Conservation (phyloP, 148 eudicot species). For the Hydrangea macrophylla region DNA sequence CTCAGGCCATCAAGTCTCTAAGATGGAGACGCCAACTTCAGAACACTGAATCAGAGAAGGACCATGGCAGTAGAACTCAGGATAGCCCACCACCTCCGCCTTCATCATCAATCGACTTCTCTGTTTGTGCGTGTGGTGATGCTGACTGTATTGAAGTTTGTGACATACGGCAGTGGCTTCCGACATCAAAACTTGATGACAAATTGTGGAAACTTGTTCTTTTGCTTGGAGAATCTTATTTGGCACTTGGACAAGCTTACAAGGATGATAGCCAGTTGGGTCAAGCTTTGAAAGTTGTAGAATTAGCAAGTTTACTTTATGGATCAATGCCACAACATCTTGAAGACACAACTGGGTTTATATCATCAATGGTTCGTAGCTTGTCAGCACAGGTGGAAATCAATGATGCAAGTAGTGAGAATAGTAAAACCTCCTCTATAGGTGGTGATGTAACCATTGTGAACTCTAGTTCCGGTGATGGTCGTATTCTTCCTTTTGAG, state of each 20-base stretch:
- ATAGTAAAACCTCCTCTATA: constrained; percentile 12
- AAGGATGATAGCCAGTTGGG: constrained; percentile 64
- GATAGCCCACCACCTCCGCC: constrained; percentile 18
- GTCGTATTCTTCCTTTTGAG: constrained; percentile 30
- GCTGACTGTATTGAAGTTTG: constrained; percentile 90
- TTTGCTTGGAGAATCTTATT: constrained; percentile 93
- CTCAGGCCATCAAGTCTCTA: constrained; percentile 93
- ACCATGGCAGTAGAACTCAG: constrained; percentile 22
- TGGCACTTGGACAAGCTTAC: constrained; percentile 87
- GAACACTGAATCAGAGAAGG: constrained; percentile 32
- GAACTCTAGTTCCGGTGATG: constrained; percentile 18
- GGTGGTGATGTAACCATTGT: constrained; percentile 28
- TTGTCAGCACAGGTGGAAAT: constrained; percentile 25
- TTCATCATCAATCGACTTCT: constrained; percentile 34
- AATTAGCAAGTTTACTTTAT: constrained; percentile 83
- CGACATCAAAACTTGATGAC: constrained; percentile 74
- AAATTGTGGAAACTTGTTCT: constrained; percentile 94
- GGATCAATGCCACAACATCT: constrained; percentile 96
- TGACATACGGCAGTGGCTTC: constrained; percentile 92
- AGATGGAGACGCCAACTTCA: constrained; percentile 84
- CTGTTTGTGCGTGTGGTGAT: constrained; percentile 97
- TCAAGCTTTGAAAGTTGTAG: constrained; percentile 81
- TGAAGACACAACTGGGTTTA: constrained; percentile 63
- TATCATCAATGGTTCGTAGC: constrained; percentile 68
- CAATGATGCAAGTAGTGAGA: constrained; percentile 27